A percentile compares a stretch with the other conserved stretches of the same genome.
phyloP scores from a whole-genome alignment of 2,329 filamentous ascomycete species.

The Pyrenophora tritici-repentis region DNA sequence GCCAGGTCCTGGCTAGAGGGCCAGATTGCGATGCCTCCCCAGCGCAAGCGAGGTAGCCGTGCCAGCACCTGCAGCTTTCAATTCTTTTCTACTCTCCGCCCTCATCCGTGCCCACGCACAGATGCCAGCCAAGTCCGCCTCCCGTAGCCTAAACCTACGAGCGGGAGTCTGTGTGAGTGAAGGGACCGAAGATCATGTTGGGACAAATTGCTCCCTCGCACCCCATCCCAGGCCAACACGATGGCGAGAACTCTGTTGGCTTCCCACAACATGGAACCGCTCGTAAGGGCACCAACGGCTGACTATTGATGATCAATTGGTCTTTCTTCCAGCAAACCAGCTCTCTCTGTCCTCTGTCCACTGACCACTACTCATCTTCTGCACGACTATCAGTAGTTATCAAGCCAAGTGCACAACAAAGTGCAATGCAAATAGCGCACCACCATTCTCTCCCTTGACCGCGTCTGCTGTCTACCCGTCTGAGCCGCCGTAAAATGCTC shows the following conservation, averaged over 20 bases:
- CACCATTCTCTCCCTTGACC: neutral
- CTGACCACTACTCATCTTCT: constrained; percentile 4
- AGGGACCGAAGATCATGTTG: constrained; percentile 37
- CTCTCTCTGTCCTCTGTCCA: too few relatives aligned
- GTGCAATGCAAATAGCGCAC: constrained; percentile 8
- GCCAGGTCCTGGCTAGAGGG: constrained; percentile 24
- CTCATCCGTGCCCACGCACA: constrained; percentile 42
- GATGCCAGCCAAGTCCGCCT: constrained; percentile 35
- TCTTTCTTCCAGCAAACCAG: too few relatives aligned
- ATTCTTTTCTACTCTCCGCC: constrained; percentile 30
- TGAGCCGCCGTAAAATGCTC: constrained; percentile 6
- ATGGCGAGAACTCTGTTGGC: constrained; percentile 15
- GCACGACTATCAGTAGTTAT: neutral
- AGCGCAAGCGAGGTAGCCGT: constrained; percentile 30
- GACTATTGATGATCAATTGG: constrained; percentile 13
- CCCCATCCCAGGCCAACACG: constrained; percentile 14
- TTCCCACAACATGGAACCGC: constrained; percentile 17
- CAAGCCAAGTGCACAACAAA: constrained; percentile 4
- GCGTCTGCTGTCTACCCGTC: constrained; percentile 4
- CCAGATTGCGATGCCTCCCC: constrained; percentile 27
- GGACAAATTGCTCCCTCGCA: constrained; percentile 26
- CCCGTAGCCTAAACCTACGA: constrained; percentile 42
- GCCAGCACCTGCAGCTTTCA: constrained; percentile 38
- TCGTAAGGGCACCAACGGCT: constrained; percentile 19
- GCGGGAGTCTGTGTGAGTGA: constrained; percentile 44